Evolutionary conservation across 2,329 filamentous ascomycete genomes (phyloP).

Genomic region (Amauroascus niger): DNA sequence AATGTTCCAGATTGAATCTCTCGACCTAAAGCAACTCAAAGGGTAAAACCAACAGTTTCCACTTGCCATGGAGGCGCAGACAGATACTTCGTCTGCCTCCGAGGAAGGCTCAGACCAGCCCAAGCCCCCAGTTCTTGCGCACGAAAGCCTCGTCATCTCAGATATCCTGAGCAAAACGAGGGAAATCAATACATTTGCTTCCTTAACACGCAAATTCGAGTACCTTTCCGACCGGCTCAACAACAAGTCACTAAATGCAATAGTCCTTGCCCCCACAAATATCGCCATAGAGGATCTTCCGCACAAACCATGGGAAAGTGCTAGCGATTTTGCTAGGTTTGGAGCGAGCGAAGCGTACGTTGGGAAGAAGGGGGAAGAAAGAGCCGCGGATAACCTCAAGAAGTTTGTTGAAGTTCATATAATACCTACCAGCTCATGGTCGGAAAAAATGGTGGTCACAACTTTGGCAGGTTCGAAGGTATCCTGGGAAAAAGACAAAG

Average conservation of each 20-base stretch:
- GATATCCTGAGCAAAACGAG: conserved; percentile 76
- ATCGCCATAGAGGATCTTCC: conserved; percentile 66
- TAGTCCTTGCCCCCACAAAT: conserved; percentile 81
- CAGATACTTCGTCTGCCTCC: conserved; percentile 14
- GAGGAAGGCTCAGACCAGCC: neutral
- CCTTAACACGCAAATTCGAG: conserved; percentile 65
- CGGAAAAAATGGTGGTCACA: conserved; percentile 54
- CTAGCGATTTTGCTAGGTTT: conserved; percentile 57
- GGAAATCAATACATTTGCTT: conserved; percentile 73
- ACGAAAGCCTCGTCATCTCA: conserved; percentile 43
- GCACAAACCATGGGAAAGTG: conserved; percentile 63
- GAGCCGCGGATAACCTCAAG: conserved; percentile 65
- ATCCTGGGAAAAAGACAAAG: conserved; percentile 66
- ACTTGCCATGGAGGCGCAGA: neutral
- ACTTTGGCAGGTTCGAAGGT: conserved; percentile 60
- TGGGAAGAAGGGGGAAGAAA: conserved; percentile 61
- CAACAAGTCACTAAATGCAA: conserved; percentile 59
- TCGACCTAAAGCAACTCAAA: neutral
- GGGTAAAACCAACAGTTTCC: neutral
- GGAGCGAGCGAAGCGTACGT: conserved; percentile 62
- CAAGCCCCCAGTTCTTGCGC: neutral
- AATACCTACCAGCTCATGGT: conserved; percentile 66
- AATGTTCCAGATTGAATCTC: neutral
- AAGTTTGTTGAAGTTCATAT: conserved; percentile 82
- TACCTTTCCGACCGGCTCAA: conserved; percentile 60